Evolutionary conservation across 2,329 filamentous ascomycete species (phyloP).

Genomic region (Apiospora malaysiana): DNA sequence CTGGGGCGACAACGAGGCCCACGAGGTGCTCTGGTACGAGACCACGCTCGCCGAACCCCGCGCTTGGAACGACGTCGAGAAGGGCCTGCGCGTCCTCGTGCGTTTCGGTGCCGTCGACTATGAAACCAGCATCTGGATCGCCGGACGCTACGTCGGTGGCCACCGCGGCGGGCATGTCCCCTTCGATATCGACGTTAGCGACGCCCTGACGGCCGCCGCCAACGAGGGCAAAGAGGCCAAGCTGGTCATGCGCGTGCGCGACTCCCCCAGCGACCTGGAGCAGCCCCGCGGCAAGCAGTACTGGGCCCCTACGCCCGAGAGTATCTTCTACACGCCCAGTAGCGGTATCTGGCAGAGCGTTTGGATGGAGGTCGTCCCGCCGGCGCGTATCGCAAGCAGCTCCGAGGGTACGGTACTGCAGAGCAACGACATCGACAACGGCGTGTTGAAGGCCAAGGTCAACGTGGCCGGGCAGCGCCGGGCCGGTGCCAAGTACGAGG

Average conservation of each 20-base stretch:
- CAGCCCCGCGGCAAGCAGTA: constrained; percentile 74
- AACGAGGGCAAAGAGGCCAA: constrained; percentile 43
- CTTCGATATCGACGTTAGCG: constrained; percentile 63
- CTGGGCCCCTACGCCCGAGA: constrained; percentile 65
- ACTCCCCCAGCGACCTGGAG: constrained; percentile 67
- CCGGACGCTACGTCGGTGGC: constrained; percentile 56
- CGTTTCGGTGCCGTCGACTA: constrained; percentile 69
- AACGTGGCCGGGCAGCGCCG: constrained; percentile 52
- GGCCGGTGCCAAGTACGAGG: constrained; percentile 50
- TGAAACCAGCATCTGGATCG: constrained; percentile 62
- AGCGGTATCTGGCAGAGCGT: constrained; percentile 65
- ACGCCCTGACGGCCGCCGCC: constrained; percentile 42
- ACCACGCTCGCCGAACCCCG: constrained; percentile 57
- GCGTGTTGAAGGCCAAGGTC: constrained; percentile 56
- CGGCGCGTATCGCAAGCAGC: constrained; percentile 58
- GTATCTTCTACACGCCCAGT: constrained; percentile 64
- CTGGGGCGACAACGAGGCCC: constrained; percentile 64
- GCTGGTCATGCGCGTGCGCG: constrained; percentile 63
- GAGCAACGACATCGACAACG: constrained; percentile 58
- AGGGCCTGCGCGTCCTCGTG: constrained; percentile 52
- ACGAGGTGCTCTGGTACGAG: constrained; percentile 74
- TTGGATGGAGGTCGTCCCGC: constrained; percentile 62
- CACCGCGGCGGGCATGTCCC: constrained; percentile 67
- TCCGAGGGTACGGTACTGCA: constrained; percentile 63
- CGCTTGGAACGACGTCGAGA: constrained; percentile 45